Conservation (phyloP, 2,329 filamentous ascomycete species). For the Ophioceras dolichostomum region DNA sequence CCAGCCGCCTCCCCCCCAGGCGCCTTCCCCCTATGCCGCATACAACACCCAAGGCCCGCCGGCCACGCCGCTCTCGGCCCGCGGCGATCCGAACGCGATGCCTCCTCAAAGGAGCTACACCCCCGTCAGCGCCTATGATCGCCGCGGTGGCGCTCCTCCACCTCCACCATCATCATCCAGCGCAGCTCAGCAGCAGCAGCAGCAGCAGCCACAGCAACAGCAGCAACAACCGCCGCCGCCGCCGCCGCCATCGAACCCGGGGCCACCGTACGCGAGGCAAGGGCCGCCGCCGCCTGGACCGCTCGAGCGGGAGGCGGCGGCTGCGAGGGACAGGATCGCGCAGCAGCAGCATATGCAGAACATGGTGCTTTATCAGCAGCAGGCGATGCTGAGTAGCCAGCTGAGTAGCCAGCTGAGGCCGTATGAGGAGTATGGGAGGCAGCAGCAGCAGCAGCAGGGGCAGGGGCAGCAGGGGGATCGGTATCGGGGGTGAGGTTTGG, state of each 20-base stretch:
- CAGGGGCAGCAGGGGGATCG: constrained; percentile 5
- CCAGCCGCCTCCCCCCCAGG: constrained; percentile 5
- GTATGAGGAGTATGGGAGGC: constrained; percentile 11
- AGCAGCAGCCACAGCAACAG: constrained; percentile 5
- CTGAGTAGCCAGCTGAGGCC: constrained; percentile 9
- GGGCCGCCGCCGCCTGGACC: neutral
- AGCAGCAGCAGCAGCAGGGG: too few relatives aligned
- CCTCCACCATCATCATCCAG: neutral
- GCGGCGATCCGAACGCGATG: constrained; percentile 5
- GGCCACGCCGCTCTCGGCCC: constrained; percentile 1
- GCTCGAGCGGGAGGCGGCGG: neutral
- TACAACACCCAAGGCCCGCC: constrained; percentile 5
- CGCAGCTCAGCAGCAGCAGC: constrained; percentile 1
- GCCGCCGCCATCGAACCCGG: constrained; percentile 1
- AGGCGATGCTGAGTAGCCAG: constrained; percentile 3
- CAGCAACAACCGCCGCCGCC: too few relatives aligned
- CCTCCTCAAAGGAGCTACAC: constrained; percentile 13
- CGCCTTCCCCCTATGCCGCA: constrained; percentile 7
- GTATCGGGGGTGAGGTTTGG: too few relatives aligned
- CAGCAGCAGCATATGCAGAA: neutral
- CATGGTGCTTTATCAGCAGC: constrained; percentile 4
- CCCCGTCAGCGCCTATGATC: constrained; percentile 15
- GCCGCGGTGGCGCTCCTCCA: constrained; percentile 9
- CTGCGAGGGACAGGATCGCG: neutral
- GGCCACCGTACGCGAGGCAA: constrained; percentile 1